A percentile compares a stretch with the other conserved stretches of the same genome.
Evolutionary conservation across 352 stramenopile genomes (phyloP).

Genomic region (Phytophthora tubulina): DNA sequence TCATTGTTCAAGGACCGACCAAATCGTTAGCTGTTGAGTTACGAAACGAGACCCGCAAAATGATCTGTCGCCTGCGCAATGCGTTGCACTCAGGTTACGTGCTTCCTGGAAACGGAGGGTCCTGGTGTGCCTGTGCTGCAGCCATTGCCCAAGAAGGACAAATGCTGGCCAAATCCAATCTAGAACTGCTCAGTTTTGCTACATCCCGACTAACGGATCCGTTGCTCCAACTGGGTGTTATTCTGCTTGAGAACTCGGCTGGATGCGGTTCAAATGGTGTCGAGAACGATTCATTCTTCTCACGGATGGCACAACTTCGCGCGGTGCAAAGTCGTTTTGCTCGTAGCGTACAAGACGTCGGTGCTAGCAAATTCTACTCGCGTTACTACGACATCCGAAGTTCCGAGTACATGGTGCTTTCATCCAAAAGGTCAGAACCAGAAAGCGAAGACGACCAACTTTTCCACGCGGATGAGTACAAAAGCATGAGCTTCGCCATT

Average conservation of each 20-base stretch:
- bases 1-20: conserved; percentile 35
- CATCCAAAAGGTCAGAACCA: conserved; percentile 16
- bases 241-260: conserved; percentile 36
- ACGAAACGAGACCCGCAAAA: conserved; percentile 18
- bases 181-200: conserved; percentile 26
- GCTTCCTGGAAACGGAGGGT: conserved; percentile 34
- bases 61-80: conserved; percentile 37
- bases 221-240: conserved; percentile 27
- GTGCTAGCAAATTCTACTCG: conserved; percentile 36
- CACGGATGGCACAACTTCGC: conserved; percentile 24
- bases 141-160: conserved; percentile 17
- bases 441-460: conserved; percentile 27
- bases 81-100: conserved; percentile 27
- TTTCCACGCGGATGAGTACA: conserved; percentile 28
- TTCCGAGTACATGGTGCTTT: conserved; percentile 23
- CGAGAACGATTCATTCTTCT: conserved; percentile 27
- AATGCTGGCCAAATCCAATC: not conserved
- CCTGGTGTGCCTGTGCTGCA: conserved; percentile 42
- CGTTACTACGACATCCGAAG: conserved; percentile 36
- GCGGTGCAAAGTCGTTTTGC: conserved; percentile 30
- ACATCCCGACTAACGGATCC: conserved; percentile 10
- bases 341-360: conserved; percentile 32
- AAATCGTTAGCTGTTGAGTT: conserved; percentile 36
- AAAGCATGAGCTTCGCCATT: conserved; percentile 15
- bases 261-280: not conserved